Evolutionary conservation across 495 filamentous ascomycete genomes (phyloP).

Genomic region (Chaetomium cochliodes): DNA sequence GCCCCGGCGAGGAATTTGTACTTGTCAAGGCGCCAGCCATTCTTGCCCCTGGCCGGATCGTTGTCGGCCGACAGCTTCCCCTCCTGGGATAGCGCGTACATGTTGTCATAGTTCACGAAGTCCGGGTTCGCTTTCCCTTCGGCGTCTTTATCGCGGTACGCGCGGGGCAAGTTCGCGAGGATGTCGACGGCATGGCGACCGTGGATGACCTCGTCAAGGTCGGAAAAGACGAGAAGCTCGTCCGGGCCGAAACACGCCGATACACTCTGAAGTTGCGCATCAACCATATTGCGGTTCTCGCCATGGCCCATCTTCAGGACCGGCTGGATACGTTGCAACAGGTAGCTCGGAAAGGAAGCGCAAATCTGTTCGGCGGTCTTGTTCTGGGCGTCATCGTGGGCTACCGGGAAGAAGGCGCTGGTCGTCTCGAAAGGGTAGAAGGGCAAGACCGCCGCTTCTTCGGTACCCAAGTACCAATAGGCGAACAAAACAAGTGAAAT

Average conservation of each 20-base stretch:
- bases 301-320: constrained; percentile 33
- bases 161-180: constrained; percentile 31
- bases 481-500: neutral
- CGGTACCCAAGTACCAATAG: neutral
- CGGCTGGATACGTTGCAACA: constrained; percentile 26
- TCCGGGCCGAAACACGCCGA: constrained; percentile 29
- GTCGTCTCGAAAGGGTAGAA: constrained; percentile 22
- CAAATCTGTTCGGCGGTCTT: constrained; percentile 23
- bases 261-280: constrained; percentile 27
- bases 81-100: constrained; percentile 12
- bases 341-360: constrained; percentile 27
- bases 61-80: constrained; percentile 24
- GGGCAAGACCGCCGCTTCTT: neutral
- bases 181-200: constrained; percentile 42
- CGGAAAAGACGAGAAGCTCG: constrained; percentile 49
- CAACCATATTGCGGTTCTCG: constrained; percentile 23
- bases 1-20: constrained; percentile 71
- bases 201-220: constrained; percentile 38
- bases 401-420: constrained; percentile 23
- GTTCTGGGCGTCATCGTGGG: constrained; percentile 8
- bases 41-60: constrained; percentile 23
- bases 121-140: constrained; percentile 13
- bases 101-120: constrained; percentile 16
- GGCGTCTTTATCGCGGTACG: constrained; percentile 7
- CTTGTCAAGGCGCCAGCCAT: constrained; percentile 63